phyloP scores from a whole-genome alignment of 345 rosid species.

The Kernera saxatilis region DNA sequence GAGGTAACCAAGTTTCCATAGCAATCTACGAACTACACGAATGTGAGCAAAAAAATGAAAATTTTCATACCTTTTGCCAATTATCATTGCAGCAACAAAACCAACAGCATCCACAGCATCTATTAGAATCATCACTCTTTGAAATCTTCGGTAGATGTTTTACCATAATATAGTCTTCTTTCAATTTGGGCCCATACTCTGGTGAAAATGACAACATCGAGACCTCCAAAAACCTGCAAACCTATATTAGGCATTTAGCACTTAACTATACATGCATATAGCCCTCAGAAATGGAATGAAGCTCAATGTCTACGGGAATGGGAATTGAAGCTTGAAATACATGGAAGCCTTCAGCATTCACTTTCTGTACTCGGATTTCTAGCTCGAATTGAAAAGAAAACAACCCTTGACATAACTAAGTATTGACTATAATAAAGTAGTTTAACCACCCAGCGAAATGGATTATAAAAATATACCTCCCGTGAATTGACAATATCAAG shows the following conservation, averaged over 20 bases:
- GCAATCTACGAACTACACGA: background rate
- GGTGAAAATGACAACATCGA: conserved; percentile 88
- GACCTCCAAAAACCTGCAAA: conserved; percentile 98
- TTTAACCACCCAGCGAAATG: background rate
- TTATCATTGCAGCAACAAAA: conserved; percentile 89
- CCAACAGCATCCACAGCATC: conserved; percentile 72
- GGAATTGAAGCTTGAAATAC: background rate
- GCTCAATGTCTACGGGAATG: background rate
- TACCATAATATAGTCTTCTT: conserved; percentile 89
- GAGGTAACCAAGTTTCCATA: background rate
- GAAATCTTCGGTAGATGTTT: conserved; percentile 77
- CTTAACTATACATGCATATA: conserved; percentile 24
- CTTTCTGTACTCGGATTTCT: conserved; percentile 5
- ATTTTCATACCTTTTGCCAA: conserved; percentile 87
- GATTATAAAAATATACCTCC: conserved; percentile 53
- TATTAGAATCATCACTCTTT: conserved; percentile 52
- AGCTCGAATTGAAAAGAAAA: conserved; percentile 17
- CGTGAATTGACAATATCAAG: conserved; percentile 90
- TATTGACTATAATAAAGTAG: conserved; percentile 2
- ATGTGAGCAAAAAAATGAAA: conserved; percentile 12
- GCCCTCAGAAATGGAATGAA: conserved; percentile 5
- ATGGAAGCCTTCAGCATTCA: background rate
- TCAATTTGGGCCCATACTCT: conserved; percentile 96
- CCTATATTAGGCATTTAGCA: conserved; percentile 47
- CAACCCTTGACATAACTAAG: conserved; percentile 12